Evolutionary conservation across 2,329 filamentous ascomycete species (phyloP).

Genomic region (Teratosphaeria epicoccoides): DNA sequence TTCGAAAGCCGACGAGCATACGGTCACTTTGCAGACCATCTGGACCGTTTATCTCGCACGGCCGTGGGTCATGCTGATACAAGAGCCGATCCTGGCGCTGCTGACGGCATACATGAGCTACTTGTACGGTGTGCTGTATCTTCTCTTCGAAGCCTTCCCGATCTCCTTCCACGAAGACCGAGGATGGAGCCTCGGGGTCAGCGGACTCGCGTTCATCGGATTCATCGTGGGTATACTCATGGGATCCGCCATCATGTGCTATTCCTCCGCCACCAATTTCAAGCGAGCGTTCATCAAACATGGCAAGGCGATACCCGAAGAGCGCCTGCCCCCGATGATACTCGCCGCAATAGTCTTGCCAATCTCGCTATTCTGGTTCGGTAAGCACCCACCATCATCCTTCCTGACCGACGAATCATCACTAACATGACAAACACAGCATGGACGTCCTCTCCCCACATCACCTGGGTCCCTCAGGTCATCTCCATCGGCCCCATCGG

Average conservation of each 20-base stretch:
- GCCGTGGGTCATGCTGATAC: slow-evolving; percentile 19
- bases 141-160: slow-evolving; percentile 35
- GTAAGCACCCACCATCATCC: background rate
- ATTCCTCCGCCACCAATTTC: slow-evolving; percentile 15
- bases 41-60: slow-evolving; percentile 16
- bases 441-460: slow-evolving; percentile 29
- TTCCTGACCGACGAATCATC: background rate
- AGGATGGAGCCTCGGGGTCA: slow-evolving; percentile 17
- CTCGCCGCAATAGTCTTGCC: slow-evolving; percentile 33
- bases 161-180: slow-evolving; percentile 20
- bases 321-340: slow-evolving; percentile 36
- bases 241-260: slow-evolving; percentile 13
- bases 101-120: slow-evolving; percentile 20
- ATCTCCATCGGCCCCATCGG: slow-evolving; percentile 32
- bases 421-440: background rate
- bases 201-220: slow-evolving; percentile 17
- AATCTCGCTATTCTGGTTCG: slow-evolving; percentile 38
- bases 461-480: slow-evolving; percentile 33
- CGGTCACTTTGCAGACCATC: slow-evolving; percentile 24
- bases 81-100: slow-evolving; percentile 21
- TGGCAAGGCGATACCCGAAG: slow-evolving; percentile 28
- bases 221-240: slow-evolving; percentile 17
- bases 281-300: slow-evolving; percentile 10
- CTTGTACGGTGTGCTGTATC: slow-evolving; percentile 24
- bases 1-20: slow-evolving; percentile 35